Conservation (phyloP, 371 early-diverging fungal species). For the Mucor racemosus region DNA sequence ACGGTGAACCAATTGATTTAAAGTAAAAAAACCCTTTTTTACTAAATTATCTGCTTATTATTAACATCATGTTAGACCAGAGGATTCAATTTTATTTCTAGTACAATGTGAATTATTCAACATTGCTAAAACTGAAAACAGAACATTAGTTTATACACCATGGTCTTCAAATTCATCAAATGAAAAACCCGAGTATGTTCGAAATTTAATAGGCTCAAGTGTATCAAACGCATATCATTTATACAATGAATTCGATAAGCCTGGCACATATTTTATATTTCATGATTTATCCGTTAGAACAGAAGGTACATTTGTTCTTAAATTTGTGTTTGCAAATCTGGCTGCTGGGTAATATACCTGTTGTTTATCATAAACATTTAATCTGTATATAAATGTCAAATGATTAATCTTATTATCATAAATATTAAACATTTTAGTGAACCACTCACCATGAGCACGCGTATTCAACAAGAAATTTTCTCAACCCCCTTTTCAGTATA, state of each 20-base stretch:
- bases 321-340: conserved; percentile 41
- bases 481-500: conserved; percentile 55
- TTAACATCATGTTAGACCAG: conserved; percentile 18
- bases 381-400: background rate
- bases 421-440: conserved; percentile 31
- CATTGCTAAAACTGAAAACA: conserved; percentile 18
- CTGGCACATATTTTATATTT: conserved; percentile 61
- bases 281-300: conserved; percentile 64
- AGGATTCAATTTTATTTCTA: conserved; percentile 30
- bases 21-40: conserved; percentile 10
- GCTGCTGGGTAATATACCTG: conserved; percentile 26
- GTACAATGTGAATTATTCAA: conserved; percentile 34
- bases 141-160: conserved; percentile 25
- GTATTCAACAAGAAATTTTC: conserved; percentile 33
- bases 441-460: conserved; percentile 41
- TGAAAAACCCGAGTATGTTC: conserved; percentile 37
- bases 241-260: conserved; percentile 41
- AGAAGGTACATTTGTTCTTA: conserved; percentile 46
- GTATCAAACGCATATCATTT: conserved; percentile 57
- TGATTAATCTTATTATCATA: background rate
- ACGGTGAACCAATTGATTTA: conserved; percentile 20
- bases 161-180: conserved; percentile 10
- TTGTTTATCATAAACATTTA: background rate
- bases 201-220: conserved; percentile 61
- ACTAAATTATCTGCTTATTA: conserved; percentile 6